Evolutionary conservation across 164 flowering plant species (phyloP).

Genomic region (Chloranthus sessilifolius): DNA sequence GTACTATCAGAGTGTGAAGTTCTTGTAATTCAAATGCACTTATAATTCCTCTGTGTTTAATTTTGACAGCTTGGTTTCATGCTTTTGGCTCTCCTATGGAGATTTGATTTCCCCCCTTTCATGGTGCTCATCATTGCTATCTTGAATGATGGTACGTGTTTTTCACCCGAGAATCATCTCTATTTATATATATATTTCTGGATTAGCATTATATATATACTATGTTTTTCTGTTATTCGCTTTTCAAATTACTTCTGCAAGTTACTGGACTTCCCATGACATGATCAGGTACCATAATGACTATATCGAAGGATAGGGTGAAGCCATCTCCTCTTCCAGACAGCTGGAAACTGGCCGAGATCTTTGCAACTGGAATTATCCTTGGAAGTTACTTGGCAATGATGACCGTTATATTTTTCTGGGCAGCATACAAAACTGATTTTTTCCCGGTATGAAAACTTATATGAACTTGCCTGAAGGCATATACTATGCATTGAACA

Average conservation of each 20-base stretch:
- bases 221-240: not conserved
- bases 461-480: too few relatives aligned
- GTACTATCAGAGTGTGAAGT: too few relatives aligned
- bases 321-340: slow-evolving; percentile 87
- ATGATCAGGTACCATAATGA: slow-evolving; percentile 88
- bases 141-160: slow-evolving; percentile 74
- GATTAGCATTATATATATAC: not conserved
- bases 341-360: slow-evolving; percentile 90
- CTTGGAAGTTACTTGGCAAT: slow-evolving; percentile 85
- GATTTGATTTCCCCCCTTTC: slow-evolving; percentile 91
- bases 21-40: too few relatives aligned
- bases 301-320: slow-evolving; percentile 87
- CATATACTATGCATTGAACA: not conserved
- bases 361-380: slow-evolving; percentile 77
- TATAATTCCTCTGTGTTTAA: slow-evolving; percentile 3
- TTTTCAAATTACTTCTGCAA: slow-evolving; percentile 7
- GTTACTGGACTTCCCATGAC: not conserved
- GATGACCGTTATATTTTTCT: slow-evolving; percentile 93
- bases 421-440: slow-evolving; percentile 84
- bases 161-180: not conserved
- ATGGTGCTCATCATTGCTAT: slow-evolving; percentile 94
- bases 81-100: slow-evolving; percentile 83
- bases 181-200: not conserved
- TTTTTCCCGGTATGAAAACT: slow-evolving; percentile 68
- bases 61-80: slow-evolving; percentile 76